These are phyloP conservation scores for Ophiostoma sp. DNA, from an alignment of 2,329 filamentous ascomycete species.

Conservation along the genomic window DNA sequence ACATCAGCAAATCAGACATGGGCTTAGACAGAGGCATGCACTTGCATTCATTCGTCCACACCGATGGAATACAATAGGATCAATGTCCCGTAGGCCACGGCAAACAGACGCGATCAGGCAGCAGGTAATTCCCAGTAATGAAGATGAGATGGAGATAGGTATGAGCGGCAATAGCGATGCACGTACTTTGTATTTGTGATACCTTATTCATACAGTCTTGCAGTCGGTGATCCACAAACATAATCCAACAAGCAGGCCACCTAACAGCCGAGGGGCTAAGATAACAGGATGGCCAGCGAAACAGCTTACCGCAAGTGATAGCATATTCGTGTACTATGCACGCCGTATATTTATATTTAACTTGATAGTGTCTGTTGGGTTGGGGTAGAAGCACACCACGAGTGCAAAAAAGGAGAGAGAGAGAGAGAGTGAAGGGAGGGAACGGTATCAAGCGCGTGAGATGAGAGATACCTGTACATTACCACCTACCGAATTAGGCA, in stretches of 20 bases:
- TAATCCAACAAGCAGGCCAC: background rate
- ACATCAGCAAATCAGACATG: background rate
- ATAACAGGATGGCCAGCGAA: background rate
- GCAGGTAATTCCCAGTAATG: background rate
- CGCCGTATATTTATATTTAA: background rate
- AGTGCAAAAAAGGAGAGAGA: background rate
- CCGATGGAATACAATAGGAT: background rate
- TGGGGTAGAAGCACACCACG: background rate
- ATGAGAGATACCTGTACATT: conserved; percentile 10
- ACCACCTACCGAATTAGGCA: conserved; percentile 25
- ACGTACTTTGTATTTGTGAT: background rate
- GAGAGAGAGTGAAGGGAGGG: background rate
- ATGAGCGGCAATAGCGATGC: background rate
- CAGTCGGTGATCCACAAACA: background rate
- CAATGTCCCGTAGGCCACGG: background rate
- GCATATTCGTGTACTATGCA: background rate
- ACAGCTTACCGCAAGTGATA: background rate
- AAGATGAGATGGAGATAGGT: background rate
- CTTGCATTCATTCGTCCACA: background rate
- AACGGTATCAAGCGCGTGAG: conserved; percentile 2
- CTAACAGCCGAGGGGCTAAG: background rate
- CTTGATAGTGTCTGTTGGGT: background rate
- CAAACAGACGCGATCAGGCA: background rate
- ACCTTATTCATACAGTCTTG: background rate
- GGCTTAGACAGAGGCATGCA: background rate